Conservation (phyloP, 177 flowering plant species). For the Viscum album region DNA sequence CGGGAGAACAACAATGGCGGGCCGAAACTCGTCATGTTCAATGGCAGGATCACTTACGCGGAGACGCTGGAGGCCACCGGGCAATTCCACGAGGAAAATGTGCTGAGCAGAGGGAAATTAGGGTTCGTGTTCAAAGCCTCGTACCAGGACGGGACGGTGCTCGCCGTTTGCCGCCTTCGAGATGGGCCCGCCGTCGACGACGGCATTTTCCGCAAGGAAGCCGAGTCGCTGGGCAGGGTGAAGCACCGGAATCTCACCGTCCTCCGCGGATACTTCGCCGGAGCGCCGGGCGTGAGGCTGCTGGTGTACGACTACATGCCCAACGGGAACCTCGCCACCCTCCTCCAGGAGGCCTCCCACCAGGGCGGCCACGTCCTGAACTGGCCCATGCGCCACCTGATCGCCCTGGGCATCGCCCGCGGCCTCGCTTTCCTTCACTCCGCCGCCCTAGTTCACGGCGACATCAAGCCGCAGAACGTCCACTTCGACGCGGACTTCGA, state of each 20-base stretch:
- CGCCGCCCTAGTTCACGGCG: neutral
- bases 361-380: slow-evolving; percentile 4
- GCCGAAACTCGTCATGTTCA: slow-evolving; percentile 2
- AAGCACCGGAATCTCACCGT: slow-evolving; percentile 8
- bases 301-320: slow-evolving; percentile 8
- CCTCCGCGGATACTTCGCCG: slow-evolving; percentile 7
- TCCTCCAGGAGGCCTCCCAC: slow-evolving; percentile 6
- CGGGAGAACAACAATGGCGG: slow-evolving; percentile 4
- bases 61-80: slow-evolving; percentile 6
- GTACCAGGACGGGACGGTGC: neutral
- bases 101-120: neutral
- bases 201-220: neutral
- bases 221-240: neutral
- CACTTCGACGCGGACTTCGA: slow-evolving; percentile 7
- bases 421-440: neutral
- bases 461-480: slow-evolving; percentile 2
- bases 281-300: neutral
- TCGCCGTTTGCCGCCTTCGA: neutral
- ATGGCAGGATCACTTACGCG: neutral
- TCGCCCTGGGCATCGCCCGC: slow-evolving; percentile 6
- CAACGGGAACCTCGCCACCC: slow-evolving; percentile 3
- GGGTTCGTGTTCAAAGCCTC: slow-evolving; percentile 6
- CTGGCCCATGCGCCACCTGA: slow-evolving; percentile 9
- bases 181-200: neutral
- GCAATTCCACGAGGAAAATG: slow-evolving; percentile 3